phyloP scores from a whole-genome alignment of 2,329 filamentous ascomycete genomes.

The Sclerotinia spermophila region DNA sequence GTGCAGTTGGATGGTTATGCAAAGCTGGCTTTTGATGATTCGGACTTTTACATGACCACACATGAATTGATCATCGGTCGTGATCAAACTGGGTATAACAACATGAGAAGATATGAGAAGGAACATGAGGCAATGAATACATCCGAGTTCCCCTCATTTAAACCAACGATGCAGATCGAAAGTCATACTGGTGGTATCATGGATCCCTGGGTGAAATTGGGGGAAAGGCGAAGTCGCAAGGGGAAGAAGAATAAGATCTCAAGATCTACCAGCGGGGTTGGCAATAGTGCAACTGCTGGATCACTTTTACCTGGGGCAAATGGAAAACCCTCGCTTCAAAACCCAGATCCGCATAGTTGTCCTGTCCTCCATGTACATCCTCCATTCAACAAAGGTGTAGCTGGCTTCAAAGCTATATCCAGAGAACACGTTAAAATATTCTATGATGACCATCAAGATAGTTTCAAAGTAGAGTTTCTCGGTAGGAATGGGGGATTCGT shows the following conservation, averaged over 20 bases:
- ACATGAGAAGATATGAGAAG: conserved; percentile 2
- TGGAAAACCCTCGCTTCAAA: background rate
- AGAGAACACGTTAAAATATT: conserved; percentile 69
- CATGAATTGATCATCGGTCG: conserved; percentile 69
- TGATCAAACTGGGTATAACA: conserved; percentile 46
- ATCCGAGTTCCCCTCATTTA: conserved; percentile 45
- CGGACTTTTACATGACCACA: conserved; percentile 75
- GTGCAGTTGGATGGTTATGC: conserved; percentile 40
- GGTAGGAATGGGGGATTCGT: conserved; percentile 66
- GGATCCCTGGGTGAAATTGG: conserved; percentile 8
- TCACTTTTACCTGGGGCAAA: background rate
- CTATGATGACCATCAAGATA: conserved; percentile 59
- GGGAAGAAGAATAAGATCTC: conserved; percentile 43
- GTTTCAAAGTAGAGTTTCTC: conserved; percentile 61
- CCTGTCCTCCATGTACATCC: conserved; percentile 72
- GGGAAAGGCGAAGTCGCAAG: conserved; percentile 23
- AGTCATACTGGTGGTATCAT: conserved; percentile 68
- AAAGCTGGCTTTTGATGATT: conserved; percentile 67
- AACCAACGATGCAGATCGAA: conserved; percentile 56
- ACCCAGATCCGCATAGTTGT: conserved; percentile 58
- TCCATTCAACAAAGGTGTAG: conserved; percentile 56
- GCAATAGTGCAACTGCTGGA: conserved; percentile 29
- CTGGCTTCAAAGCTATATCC: conserved; percentile 68
- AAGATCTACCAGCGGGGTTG: conserved; percentile 43
- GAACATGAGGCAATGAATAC: conserved; percentile 41